Base-by-base conservation (phyloP, 306 rosid genomes). In the Crataegus laevigata region DNA sequence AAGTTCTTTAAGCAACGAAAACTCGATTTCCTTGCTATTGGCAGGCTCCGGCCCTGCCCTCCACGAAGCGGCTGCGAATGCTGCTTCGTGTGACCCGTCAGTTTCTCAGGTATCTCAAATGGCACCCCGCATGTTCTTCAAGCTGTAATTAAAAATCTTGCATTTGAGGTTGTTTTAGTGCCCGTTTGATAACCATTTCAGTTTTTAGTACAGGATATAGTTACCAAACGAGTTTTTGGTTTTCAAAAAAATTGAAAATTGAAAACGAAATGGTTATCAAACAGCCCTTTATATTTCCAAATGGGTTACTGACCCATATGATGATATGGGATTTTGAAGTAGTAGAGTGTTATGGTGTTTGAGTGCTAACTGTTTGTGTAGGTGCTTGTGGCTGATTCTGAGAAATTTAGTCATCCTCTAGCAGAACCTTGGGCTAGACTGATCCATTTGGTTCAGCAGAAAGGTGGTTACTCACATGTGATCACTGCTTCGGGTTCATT, bases 361-460 rank as follows among this genome's bases (percentile, higher is more conserved):
- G 69, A 76, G 14, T 15, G 19, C 29, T 62, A 18, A 29, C 40
- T 59, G 77, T 40, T 47, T 68, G 47, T 62, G 14, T 78, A 93
- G 98, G 98, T 93, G 76, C 91, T 93, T 11, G 88, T 93, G 79
- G 98, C 96, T 6, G 96, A 93, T 82, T 93, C 96, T 1, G 94
- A 87, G 62, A 67, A 75, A 34, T 93, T 93, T 80, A 77, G 88
- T 77, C 77, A 81, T 62, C 87, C 91, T 30, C 62, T 93, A 58
- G 93, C 98, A 7, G 98, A 93, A 60, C 90, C 98, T 26, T 93
- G 98, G 98, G 96, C 98, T 75, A 89, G 85, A 75, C 77, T 93
- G 43, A 85, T 93, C 47, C 94, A 87, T 78, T 80, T 89, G 80
- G 89, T 87, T 81, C 96, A 93, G 84, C 90, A 85, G 81, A 87